phyloP scores from a whole-genome alignment of 352 stramenopile species.

The Pythium rishiriense region DNA sequence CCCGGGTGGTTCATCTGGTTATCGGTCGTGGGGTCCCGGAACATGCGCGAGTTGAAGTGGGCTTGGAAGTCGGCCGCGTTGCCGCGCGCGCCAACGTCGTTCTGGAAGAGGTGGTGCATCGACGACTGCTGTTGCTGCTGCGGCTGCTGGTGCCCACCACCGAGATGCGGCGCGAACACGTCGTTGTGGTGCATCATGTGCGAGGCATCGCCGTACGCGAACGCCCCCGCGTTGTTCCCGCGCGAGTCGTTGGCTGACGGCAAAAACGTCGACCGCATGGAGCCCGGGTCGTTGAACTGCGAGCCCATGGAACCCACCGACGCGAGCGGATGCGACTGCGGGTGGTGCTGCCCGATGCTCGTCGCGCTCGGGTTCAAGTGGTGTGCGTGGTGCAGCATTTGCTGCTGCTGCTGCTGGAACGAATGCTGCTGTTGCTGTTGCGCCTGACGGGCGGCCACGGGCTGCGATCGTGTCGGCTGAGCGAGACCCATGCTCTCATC shows the following conservation, averaged over 20 bases:
- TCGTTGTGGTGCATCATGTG: conserved; percentile 28
- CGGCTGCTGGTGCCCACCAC: conserved; percentile 22
- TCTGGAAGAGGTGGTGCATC: conserved; percentile 28
- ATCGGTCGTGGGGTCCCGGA: conserved; percentile 42
- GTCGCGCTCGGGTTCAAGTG: conserved; percentile 6
- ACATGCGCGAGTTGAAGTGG: conserved; percentile 38
- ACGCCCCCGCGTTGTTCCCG: conserved; percentile 9
- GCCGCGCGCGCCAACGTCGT: conserved; percentile 5
- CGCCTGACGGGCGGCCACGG: conserved; percentile 10
- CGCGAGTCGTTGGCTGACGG: conserved; percentile 15
- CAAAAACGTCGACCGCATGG: conserved; percentile 19
- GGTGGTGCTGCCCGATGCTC: conserved; percentile 20
- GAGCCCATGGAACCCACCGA: conserved; percentile 16
- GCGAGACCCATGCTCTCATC: conserved; percentile 64
- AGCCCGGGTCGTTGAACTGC: conserved; percentile 11
- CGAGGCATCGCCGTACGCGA: conserved; percentile 10
- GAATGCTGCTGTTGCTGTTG: conserved; percentile 23
- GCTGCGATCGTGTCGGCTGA: conserved; percentile 5
- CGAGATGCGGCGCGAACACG: conserved; percentile 14
- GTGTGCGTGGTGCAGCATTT: conserved; percentile 27
- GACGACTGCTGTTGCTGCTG: conserved; percentile 38
- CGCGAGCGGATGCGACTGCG: conserved; percentile 11
- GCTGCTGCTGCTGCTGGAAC: conserved; percentile 29
- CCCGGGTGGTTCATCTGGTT: conserved; percentile 29
- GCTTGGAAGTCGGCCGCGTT: conserved; percentile 44